phyloP scores from a whole-genome alignment of 306 rosid genomes.

The Crataegus laevigata region DNA sequence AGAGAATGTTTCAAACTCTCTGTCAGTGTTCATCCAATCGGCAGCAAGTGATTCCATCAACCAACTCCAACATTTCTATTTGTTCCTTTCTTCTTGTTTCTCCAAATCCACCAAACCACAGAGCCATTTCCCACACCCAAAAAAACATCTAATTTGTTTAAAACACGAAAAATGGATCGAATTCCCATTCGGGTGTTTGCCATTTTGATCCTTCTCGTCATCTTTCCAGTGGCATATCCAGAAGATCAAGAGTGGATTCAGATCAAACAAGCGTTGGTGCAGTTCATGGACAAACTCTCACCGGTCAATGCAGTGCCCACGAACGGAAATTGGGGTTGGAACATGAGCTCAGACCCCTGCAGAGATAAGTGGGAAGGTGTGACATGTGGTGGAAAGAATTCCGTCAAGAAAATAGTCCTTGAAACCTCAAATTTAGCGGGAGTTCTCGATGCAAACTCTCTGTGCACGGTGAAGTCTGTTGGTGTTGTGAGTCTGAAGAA shows the following conservation, averaged over 20 bases:
- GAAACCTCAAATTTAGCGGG: conserved; percentile 27
- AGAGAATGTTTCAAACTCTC: conserved; percentile 1
- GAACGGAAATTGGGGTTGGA: conserved; percentile 48
- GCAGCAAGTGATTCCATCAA: conserved; percentile 22
- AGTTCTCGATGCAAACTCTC: conserved; percentile 28
- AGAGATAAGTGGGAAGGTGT: conserved; percentile 46
- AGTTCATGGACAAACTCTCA: conserved; percentile 54
- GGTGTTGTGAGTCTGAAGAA: conserved; percentile 22
- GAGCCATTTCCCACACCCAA: neutral
- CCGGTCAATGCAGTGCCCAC: conserved; percentile 14
- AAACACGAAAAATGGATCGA: conserved; percentile 28
- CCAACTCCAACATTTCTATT: neutral
- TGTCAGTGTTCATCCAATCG: conserved; percentile 28
- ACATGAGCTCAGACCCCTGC: conserved; percentile 52
- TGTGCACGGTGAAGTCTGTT: conserved; percentile 31
- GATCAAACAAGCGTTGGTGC: conserved; percentile 23
- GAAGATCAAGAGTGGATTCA: conserved; percentile 32
- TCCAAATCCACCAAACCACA: neutral
- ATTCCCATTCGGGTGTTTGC: conserved; percentile 23
- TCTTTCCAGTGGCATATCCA: conserved; percentile 21
- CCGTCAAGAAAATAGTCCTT: conserved; percentile 34
- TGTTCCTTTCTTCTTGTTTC: conserved; percentile 3
- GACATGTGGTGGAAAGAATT: conserved; percentile 12
- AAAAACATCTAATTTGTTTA: neutral
- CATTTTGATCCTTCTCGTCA: conserved; percentile 20